Base-by-base conservation (phyloP, 345 rosid species). In the Erodium maritimum region DNA sequence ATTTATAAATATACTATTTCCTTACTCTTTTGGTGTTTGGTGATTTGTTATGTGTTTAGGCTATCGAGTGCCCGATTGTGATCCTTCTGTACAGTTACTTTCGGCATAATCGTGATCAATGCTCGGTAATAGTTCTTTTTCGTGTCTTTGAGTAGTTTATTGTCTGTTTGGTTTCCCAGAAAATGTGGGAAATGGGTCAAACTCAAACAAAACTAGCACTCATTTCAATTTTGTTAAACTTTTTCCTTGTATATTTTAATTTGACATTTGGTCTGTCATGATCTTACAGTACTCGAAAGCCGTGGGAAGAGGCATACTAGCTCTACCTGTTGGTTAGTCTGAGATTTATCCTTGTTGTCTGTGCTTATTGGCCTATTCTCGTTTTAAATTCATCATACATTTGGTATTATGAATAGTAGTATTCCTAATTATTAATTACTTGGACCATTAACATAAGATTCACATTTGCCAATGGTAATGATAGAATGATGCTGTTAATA, bases 301-400 rank as follows among this genome's bases (percentile, higher is more conserved):
- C 60, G 64, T 74, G 13, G 76, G 73, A 6, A 74, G 86, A 56
- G 84, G 93, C 69, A 48, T 77, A n/a, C 17, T 86, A 48, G 91
- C 83, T 23, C 74, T 91, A 3, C 77, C 88, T 50, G 56, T 69
- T 14, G 98, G 93, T 91, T 62, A 78, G 97, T 78, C 0, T 68
- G 21, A 45, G 45, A 21, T 24, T 18, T 50, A n/a, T 16, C 51
- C 24, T 20, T 23, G 10, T 21, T 60, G 23, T 8, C 13, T 17
- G 21, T 55, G n/a, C 18, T 14, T 64, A 24, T 42, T 20, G 6
- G 19, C 17, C 13, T 18, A 3, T 60, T 13, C 21, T 17, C 21
- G 59, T 0, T n/a, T 18, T 58, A 20, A 33, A 13, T 8, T 33
- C 14, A 20, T 20, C 13, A 22, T 33, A n/a, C 5, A 17, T 10